Evolutionary conservation across 306 rosid species (phyloP).

Genomic region (Casuarina equisetifolia): DNA sequence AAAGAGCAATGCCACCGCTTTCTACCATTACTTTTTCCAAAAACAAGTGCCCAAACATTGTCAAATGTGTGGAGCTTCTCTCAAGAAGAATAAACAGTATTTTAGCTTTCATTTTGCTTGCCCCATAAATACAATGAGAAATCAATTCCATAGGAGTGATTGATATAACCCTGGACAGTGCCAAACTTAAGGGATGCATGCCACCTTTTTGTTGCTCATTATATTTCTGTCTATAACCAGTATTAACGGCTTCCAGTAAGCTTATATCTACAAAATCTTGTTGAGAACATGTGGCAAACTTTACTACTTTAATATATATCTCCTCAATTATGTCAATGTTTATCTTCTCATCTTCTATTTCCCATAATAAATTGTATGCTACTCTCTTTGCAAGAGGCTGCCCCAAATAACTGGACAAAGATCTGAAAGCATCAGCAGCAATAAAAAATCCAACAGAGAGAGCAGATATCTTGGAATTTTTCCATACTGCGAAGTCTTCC

Average conservation of each 20-base stretch:
- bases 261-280: slow-evolving; percentile 61
- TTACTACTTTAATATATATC: slow-evolving; percentile 51
- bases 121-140: slow-evolving; percentile 50
- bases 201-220: slow-evolving; percentile 30
- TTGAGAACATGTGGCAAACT: slow-evolving; percentile 41
- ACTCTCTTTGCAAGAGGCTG: slow-evolving; percentile 43
- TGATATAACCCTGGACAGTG: slow-evolving; percentile 56
- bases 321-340: slow-evolving; percentile 52
- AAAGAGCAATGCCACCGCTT: slow-evolving; percentile 34
- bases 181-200: slow-evolving; percentile 57
- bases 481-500: slow-evolving; percentile 38
- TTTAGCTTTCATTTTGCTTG: slow-evolving; percentile 53
- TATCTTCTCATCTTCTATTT: slow-evolving; percentile 38
- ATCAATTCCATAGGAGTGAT: slow-evolving; percentile 54
- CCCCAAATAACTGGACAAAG: slow-evolving; percentile 57
- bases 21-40: slow-evolving; percentile 36
- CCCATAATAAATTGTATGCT: slow-evolving; percentile 62
- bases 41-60: slow-evolving; percentile 69
- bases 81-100: slow-evolving; percentile 65
- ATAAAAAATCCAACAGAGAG: slow-evolving; percentile 63
- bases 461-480: slow-evolving; percentile 28
- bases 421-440: slow-evolving; percentile 72
- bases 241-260: slow-evolving; percentile 69
- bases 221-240: slow-evolving; percentile 47
- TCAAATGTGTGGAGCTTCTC: slow-evolving; percentile 69